phyloP scores from a whole-genome alignment of 2,329 filamentous ascomycete species.

The Aphanoascus verrucosus region DNA sequence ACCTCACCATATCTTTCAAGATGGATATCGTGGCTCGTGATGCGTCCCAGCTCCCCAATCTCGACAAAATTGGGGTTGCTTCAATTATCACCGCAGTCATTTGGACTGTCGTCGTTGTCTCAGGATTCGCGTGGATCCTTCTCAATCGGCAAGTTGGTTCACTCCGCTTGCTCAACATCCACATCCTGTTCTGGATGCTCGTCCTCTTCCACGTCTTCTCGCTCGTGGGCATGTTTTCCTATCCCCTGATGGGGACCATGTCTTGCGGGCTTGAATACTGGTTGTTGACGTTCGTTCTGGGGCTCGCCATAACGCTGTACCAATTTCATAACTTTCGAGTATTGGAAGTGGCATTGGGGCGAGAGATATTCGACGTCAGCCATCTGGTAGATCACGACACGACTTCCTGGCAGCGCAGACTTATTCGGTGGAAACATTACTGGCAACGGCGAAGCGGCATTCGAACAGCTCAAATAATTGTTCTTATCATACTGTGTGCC shows the following conservation, averaged over 20 bases:
- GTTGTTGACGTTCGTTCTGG: conserved; percentile 53
- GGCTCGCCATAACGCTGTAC: conserved; percentile 52
- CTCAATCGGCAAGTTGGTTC: conserved; percentile 17
- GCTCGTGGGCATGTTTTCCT: conserved; percentile 20
- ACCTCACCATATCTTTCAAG: no score
- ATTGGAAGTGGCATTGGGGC: conserved; percentile 21
- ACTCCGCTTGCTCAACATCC: conserved; percentile 21
- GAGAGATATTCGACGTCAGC: not conserved
- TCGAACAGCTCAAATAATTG: not conserved
- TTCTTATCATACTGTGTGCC: not conserved
- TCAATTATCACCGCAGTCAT: conserved; percentile 18
- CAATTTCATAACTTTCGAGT: conserved; percentile 51
- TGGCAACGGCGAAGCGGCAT: not conserved
- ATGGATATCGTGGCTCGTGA: no score
- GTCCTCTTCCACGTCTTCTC: conserved; percentile 23
- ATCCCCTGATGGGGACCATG: conserved; percentile 20
- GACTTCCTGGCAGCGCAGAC: not conserved
- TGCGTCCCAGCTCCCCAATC: no score
- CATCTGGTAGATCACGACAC: no score
- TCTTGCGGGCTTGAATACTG: conserved; percentile 48
- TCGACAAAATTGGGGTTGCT: conserved; percentile 16
- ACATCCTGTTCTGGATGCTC: conserved; percentile 18
- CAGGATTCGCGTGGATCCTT: conserved; percentile 18
- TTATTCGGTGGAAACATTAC: not conserved
- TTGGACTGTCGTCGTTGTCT: conserved; percentile 21